Percentiles rank a stretch among this genome's conserved stretches.
Evolutionary conservation across 2,329 filamentous ascomycete genomes (phyloP).

Genomic region (Paraphoma sp.): DNA sequence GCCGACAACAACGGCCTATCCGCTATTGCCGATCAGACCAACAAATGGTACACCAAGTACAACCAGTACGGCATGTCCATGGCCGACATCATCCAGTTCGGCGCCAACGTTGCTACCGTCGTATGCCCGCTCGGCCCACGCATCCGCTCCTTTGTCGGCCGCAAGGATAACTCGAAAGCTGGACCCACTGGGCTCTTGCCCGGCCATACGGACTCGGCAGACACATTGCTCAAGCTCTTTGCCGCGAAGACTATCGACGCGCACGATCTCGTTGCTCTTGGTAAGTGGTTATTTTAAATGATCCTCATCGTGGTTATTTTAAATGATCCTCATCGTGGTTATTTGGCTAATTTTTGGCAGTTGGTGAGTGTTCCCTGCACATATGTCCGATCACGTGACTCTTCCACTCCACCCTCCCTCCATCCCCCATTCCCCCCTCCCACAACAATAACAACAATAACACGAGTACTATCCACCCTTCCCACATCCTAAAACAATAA

Average conservation of each 20-base stretch:
- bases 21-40: conserved; percentile 37
- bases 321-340: too few species aligned
- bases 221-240: conserved; percentile 46
- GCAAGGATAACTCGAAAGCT: conserved; percentile 45
- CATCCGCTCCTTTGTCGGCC: conserved; percentile 46
- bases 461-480: too few species aligned
- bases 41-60: conserved; percentile 41
- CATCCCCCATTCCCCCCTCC: too few species aligned
- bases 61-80: conserved; percentile 43
- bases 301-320: too few species aligned
- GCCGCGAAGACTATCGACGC: conserved; percentile 48
- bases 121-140: conserved; percentile 50
- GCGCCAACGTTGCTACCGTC: conserved; percentile 47
- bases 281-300: conserved; percentile 6
- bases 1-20: conserved; percentile 38
- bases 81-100: conserved; percentile 50
- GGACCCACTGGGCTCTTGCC: conserved; percentile 45
- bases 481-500: too few species aligned
- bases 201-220: conserved; percentile 38
- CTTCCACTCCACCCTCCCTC: too few species aligned
- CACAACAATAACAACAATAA: too few species aligned
- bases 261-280: conserved; percentile 46
- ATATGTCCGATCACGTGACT: too few species aligned
- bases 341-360: too few species aligned
- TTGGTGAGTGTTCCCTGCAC: too few species aligned